Evolutionary conservation across 2,329 filamentous ascomycete genomes (phyloP).

Genomic region (Aspergillus carbonarius): DNA sequence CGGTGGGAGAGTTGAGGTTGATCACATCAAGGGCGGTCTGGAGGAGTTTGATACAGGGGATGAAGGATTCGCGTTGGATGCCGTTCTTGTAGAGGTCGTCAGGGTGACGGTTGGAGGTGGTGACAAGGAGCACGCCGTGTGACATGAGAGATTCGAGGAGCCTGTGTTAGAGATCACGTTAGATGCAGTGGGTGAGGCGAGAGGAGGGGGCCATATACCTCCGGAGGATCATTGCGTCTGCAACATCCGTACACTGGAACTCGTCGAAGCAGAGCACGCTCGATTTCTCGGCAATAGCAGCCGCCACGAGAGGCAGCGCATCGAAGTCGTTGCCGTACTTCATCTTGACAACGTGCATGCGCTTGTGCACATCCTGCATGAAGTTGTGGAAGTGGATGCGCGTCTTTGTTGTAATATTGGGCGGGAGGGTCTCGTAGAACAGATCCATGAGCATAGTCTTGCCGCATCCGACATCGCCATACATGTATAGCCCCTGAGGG

Average conservation of each 20-base stretch:
- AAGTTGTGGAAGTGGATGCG: constrained; percentile 99
- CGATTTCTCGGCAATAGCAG: constrained; percentile 82
- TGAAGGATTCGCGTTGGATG: constrained; percentile 90
- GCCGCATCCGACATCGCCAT: constrained; percentile 92
- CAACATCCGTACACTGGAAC: constrained; percentile 97
- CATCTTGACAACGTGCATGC: constrained; percentile 88
- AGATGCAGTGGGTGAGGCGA: constrained; percentile 15
- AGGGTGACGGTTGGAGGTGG: constrained; percentile 94
- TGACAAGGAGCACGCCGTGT: constrained; percentile 93
- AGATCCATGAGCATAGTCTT: constrained; percentile 99
- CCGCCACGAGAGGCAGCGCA: constrained; percentile 85
- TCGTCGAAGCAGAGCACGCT: constrained; percentile 96
- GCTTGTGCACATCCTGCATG: constrained; percentile 95
- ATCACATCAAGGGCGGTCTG: constrained; percentile 82
- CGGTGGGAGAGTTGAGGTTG: constrained; percentile 90
- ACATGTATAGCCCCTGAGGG: constrained; percentile 89
- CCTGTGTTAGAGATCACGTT: constrained; percentile 31
- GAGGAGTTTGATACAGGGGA: constrained; percentile 91
- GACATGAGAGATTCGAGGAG: constrained; percentile 90
- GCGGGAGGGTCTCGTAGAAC: constrained; percentile 88
- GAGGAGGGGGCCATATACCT: constrained; percentile 44
- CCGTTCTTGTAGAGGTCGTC: constrained; percentile 97
- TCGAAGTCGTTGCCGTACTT: constrained; percentile 85
- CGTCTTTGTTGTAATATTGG: constrained; percentile 76
- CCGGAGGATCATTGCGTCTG: constrained; percentile 95